Base-by-base conservation (phyloP, 805 yeast genomes). In the Saccharomycopsis microspora region DNA sequence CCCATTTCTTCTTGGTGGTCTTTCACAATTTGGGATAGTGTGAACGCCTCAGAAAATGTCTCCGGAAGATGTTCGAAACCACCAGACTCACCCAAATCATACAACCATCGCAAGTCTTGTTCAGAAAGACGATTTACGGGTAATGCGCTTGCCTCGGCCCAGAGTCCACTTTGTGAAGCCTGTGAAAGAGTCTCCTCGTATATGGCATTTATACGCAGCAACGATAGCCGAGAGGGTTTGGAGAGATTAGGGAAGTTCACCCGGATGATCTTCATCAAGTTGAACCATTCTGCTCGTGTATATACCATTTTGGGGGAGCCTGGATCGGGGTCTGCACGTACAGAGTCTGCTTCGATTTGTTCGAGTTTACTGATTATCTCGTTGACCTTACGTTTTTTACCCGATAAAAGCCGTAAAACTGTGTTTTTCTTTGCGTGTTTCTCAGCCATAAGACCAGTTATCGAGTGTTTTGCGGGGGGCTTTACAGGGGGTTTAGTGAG, bases 211-310 rank as follows among this genome's bases (percentile, higher is more conserved):
- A 63, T 54, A 38, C 51, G 54, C 11, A 57, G 56, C 30, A 63
- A 42, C 1, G 64, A 54, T 42, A 51, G 29, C 40, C 54, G 59
- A 2, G 62, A 51, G n/a, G 46, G 42, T 32, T 51, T 53, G 2
- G 65, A 61, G 7, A 62, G 49, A 27, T 53, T 49, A 1, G 64
- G 64, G 33, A 62, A 57, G 11, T 51, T 56, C 3, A 48, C 32
- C 42, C 52, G 51, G 32, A 63, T 57, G 9, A 47, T 54, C 33
- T 51, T 46, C 35, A 59, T 41, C 8, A 60, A 60, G 9, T 56
- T 45, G 9, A 47, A 36, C 66, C 66, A 63, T 48, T 62, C 66
- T 7, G 56, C 58, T 44, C 55, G 57, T 4, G 58, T 42, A 37
- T 62, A 62, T 1, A 62, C 41, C 9, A 59, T 47, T 28, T 49